These are phyloP conservation scores for Fraxinus dipetala DNA, from an alignment of 305 asterid species.

Conservation along the genomic window DNA sequence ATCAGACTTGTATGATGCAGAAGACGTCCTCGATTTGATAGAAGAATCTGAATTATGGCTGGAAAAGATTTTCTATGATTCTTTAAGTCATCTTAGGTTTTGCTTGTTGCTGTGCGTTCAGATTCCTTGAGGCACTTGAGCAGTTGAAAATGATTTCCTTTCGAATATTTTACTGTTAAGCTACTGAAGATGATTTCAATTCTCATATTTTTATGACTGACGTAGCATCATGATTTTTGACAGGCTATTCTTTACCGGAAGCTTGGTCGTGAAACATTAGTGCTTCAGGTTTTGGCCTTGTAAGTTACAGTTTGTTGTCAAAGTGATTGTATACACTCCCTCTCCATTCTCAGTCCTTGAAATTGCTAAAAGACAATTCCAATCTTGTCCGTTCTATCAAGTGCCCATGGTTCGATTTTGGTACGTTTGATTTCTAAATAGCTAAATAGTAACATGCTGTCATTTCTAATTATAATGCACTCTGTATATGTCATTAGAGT, in stretches of 20 bases:
- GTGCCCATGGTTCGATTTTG: not conserved
- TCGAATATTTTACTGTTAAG: constrained; percentile 2
- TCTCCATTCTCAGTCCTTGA: not conserved
- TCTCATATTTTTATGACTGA: constrained; percentile 9
- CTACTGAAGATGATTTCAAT: constrained; percentile 10
- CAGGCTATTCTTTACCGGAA: constrained; percentile 97
- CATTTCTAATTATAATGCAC: not conserved
- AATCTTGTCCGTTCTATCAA: not conserved
- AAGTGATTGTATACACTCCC: not conserved
- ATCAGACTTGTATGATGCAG: constrained; percentile 83
- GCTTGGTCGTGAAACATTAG: constrained; percentile 88
- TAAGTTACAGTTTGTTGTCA: constrained; percentile 37
- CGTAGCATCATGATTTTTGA: constrained; percentile 29
- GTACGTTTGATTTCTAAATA: not conserved
- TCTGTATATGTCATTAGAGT: not conserved
- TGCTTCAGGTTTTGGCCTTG: constrained; percentile 89
- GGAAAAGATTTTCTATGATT: constrained; percentile 63
- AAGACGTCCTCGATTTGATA: constrained; percentile 80
- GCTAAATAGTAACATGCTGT: not conserved
- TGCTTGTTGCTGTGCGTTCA: constrained; percentile 20
- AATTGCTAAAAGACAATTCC: not conserved
- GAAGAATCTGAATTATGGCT: constrained; percentile 91
- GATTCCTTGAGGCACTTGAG: constrained; percentile 3
- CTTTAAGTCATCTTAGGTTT: constrained; percentile 12
- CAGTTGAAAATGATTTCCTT: not conserved